Conservation (phyloP, 129 eudicot species). For the Heracleum sosnowskyi region DNA sequence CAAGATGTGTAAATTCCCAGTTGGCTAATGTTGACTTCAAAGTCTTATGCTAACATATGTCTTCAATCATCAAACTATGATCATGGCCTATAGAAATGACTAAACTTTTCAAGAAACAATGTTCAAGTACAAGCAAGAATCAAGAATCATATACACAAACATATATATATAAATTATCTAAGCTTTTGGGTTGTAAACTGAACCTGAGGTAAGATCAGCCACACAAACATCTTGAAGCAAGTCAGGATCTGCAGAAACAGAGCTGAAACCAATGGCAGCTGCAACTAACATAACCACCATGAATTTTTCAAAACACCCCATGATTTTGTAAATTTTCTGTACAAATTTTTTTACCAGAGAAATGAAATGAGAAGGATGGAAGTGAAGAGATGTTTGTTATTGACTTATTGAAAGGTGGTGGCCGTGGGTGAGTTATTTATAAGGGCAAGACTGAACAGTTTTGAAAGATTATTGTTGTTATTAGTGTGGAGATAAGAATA, state of each 20-base stretch:
- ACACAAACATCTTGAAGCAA: conserved; percentile 80
- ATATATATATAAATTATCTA: not conserved
- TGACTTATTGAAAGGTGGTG: not conserved
- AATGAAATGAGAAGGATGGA: not conserved
- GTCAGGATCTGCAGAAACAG: conserved; percentile 51
- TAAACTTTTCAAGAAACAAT: not conserved
- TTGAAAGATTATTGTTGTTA: not conserved
- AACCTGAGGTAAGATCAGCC: conserved; percentile 70
- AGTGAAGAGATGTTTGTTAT: not conserved
- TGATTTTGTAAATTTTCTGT: too few species aligned
- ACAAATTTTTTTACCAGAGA: not conserved
- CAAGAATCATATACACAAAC: not conserved
- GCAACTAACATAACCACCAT: conserved; percentile 10
- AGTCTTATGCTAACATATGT: too few species aligned
- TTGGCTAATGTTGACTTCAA: not conserved
- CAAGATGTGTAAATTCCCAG: not conserved
- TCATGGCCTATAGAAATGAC: not conserved
- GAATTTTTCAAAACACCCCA: conserved; percentile 16
- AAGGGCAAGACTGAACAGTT: conserved; percentile 5
- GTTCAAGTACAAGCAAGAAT: not conserved
- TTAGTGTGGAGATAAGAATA: not conserved
- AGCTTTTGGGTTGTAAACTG: not conserved
- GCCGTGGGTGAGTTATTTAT: conserved; percentile 4
- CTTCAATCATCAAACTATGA: not conserved
- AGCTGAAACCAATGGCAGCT: conserved; percentile 9